Evolutionary conservation across 345 rosid species (phyloP).

Genomic region (Gossypium rotundifolium): DNA sequence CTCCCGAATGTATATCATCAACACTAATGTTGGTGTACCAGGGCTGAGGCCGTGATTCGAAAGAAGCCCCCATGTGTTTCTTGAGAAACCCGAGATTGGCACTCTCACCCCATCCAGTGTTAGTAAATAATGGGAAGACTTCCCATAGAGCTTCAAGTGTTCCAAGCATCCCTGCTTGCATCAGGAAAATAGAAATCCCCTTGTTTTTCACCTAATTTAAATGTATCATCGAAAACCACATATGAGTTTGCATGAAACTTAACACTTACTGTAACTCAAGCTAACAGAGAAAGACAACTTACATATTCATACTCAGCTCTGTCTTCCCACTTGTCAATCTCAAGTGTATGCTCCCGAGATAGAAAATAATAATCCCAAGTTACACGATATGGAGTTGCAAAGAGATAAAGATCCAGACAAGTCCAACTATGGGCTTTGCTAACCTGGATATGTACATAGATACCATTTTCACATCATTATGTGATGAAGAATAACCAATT

Average conservation of each 20-base stretch:
- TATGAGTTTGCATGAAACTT: not conserved
- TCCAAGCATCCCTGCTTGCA: constrained; percentile 98
- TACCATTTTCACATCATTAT: constrained; percentile 6
- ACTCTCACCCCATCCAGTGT: constrained; percentile 93
- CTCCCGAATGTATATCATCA: constrained; percentile 82
- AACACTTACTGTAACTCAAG: constrained; percentile 5
- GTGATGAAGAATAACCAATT: not conserved
- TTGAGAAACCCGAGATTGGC: constrained; percentile 73
- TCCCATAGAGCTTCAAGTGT: constrained; percentile 93
- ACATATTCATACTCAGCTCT: constrained; percentile 85
- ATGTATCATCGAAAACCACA: not conserved
- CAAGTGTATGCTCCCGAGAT: constrained; percentile 82
- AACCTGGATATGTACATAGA: constrained; percentile 42
- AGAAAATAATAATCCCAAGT: constrained; percentile 91
- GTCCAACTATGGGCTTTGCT: constrained; percentile 91
- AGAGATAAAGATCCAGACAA: constrained; percentile 91
- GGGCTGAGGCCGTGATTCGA: constrained; percentile 72
- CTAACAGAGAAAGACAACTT: constrained; percentile 23
- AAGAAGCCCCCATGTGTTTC: constrained; percentile 86
- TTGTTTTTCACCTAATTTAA: constrained; percentile 65
- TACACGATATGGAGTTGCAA: constrained; percentile 89
- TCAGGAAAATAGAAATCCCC: constrained; percentile 91
- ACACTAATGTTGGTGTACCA: constrained; percentile 64
- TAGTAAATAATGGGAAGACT: constrained; percentile 90
- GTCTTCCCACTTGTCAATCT: constrained; percentile 77